Base-by-base conservation (phyloP, 2,329 filamentous ascomycete genomes). In the Fusarium sulawesiense region DNA sequence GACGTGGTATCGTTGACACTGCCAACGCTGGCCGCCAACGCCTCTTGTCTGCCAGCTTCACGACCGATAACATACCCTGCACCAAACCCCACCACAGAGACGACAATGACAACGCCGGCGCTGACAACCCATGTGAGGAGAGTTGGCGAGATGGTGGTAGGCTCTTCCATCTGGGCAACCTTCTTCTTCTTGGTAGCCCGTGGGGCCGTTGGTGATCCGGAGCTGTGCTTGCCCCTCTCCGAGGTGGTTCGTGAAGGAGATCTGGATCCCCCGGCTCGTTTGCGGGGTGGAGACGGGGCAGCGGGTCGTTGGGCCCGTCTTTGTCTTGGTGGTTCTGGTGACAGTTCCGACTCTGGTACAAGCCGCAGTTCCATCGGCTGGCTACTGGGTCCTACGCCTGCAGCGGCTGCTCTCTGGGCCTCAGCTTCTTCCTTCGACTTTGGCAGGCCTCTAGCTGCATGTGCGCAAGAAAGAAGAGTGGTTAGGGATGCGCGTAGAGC, bases 401-500 rank as follows among this genome's bases (percentile, higher is more conserved):
- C 71, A 48, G 79, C 79, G 12, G 76, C 71, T 14, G 72, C 62
- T 16, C 77, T 68, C 51, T 78, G 74, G 14, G 78, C 74, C 56
- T 83, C 82, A 14, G 77, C 76, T 57, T 85, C 83, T 51, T 85
- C 83, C 50, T 84, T 83, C 18, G 84, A 82, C 76, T 96, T 97
- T 1, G 91, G 89, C 18, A 96, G 84, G 6, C 92, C 92, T 45
- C 96, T 88, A 3, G 95, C 96, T 1, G 95, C 96, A 5, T 94
- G 94, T 0, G 94, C 95, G 75, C 93, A 97, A n/a, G 95, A 98
- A 14, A 99, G 88, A 14, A 99, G 86, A 0, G 96, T 98, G 1
- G 94, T 97, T n/a, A 99, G 86, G 50, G 93, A 97, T 21, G 96
- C 94, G 34, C 96, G 91, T 13, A 99, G 86, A 3, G 94, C 96